Evolutionary conservation across 139 green algal species (phyloP).

Genomic region (Nannochloris sp.): DNA sequence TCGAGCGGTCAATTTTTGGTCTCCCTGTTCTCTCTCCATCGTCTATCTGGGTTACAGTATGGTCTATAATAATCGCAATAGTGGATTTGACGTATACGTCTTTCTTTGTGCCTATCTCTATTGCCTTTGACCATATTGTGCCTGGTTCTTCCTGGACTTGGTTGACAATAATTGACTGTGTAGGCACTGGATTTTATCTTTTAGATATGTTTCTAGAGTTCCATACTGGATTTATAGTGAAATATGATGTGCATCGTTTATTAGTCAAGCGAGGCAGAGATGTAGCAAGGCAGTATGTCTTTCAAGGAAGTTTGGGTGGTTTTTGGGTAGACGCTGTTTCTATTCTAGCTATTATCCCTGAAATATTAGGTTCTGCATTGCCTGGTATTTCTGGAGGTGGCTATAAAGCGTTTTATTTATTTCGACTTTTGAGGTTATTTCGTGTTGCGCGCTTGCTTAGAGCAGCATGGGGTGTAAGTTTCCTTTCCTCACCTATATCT

Average conservation of each 20-base stretch:
- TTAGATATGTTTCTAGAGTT: conserved; percentile 5
- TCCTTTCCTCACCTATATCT: background rate
- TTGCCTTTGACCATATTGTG: conserved; percentile 13
- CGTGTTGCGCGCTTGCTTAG: conserved; percentile 1
- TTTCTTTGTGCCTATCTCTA: conserved; percentile 17
- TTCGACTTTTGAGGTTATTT: conserved; percentile 1
- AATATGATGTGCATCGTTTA: background rate
- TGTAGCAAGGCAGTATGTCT: conserved; percentile 1
- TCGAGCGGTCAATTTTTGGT: background rate
- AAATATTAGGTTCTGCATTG: background rate
- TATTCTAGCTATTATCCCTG: conserved; percentile 1
- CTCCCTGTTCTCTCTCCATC: background rate
- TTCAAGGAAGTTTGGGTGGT: background rate
- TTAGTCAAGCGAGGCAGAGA: background rate
- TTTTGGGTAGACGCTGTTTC: too few relatives aligned
- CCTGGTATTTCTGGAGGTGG: background rate
- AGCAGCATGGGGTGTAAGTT: background rate
- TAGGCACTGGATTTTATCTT: background rate
- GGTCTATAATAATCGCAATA: background rate
- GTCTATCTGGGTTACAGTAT: background rate
- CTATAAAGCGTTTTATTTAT: background rate
- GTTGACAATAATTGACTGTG: conserved; percentile 3
- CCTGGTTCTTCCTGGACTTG: conserved; percentile 1
- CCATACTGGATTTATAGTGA: conserved; percentile 9
- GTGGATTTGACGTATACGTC: conserved; percentile 27